Evolutionary conservation across 148 eudicot species (phyloP).

Genomic region (Amaranthus cruentus): DNA sequence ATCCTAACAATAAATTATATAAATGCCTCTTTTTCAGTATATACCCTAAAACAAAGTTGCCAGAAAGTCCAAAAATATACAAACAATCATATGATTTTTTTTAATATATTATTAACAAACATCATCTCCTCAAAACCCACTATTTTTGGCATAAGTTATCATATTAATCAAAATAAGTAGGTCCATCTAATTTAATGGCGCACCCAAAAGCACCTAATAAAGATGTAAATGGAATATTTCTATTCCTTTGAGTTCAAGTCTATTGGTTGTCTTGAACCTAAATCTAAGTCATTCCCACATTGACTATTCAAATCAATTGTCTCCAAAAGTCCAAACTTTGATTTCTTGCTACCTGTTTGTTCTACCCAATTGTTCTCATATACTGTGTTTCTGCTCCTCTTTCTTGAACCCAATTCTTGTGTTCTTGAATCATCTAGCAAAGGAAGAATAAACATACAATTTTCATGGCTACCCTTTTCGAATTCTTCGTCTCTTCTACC

Average conservation of each 20-base stretch:
- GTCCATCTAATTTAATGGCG: constrained; percentile 20
- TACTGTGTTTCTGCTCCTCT: constrained; percentile 43
- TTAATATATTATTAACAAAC: constrained; percentile 8
- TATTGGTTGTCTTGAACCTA: constrained; percentile 33
- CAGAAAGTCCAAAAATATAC: constrained; percentile 14
- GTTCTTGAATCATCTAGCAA: constrained; percentile 33
- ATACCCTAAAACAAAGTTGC: constrained; percentile 4
- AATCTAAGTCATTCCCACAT: constrained; percentile 43
- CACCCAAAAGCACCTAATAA: constrained; percentile 28
- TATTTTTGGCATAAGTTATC: constrained; percentile 15
- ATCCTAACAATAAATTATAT: constrained; percentile 15
- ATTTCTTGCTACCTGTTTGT: constrained; percentile 28
- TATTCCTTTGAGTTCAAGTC: constrained; percentile 53
- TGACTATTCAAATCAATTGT: constrained; percentile 67
- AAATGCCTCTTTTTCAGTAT: not conserved
- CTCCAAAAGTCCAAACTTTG: constrained; percentile 28
- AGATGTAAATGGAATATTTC: constrained; percentile 27
- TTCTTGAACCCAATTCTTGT: not conserved
- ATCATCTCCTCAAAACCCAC: constrained; percentile 22
- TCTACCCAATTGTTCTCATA: constrained; percentile 33
- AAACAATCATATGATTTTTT: constrained; percentile 3
- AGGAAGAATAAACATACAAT: constrained; percentile 12
- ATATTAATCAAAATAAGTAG: not conserved
- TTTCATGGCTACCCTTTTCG: not conserved
- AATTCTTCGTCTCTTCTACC: constrained; percentile 30